phyloP scores from a whole-genome alignment of 225 moss, liverwort and hornwort species.

The Lunularia cruciata region DNA sequence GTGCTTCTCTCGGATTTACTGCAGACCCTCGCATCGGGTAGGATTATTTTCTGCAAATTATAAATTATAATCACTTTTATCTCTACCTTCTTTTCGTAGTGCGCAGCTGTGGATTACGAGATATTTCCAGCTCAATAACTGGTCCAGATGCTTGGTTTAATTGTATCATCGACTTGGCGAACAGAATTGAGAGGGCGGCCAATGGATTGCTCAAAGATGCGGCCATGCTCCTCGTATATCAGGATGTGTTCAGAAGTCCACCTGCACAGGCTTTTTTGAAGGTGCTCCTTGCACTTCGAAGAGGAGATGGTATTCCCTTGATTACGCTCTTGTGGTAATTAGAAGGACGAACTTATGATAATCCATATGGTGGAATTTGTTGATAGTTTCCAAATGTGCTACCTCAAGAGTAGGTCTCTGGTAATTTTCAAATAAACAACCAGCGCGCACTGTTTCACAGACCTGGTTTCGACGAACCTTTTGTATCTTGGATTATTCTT shows the following conservation, averaged over 20 bases:
- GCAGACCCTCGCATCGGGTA: constrained; percentile 52
- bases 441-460: too few relatives aligned
- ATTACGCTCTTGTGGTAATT: neutral
- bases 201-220: constrained; percentile 52
- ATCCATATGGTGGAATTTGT: too few relatives aligned
- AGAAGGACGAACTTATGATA: too few relatives aligned
- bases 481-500: too few relatives aligned
- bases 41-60: neutral
- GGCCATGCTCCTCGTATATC: constrained; percentile 52
- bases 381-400: too few relatives aligned
- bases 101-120: too few relatives aligned
- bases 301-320: constrained; percentile 42
- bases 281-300: constrained; percentile 50
- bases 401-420: too few relatives aligned
- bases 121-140: too few relatives aligned
- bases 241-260: constrained; percentile 48
- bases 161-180: constrained; percentile 1
- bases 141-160: neutral
- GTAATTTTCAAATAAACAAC: too few relatives aligned
- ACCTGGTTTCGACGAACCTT: too few relatives aligned
- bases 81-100: too few relatives aligned
- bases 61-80: too few relatives aligned
- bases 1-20: constrained; percentile 46
- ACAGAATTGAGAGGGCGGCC: constrained; percentile 56
- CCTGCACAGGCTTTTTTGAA: constrained; percentile 55